A percentile compares a stretch with the other conserved stretches of the same genome.
Conservation (phyloP, 148 eudicot species). For the Beta vulgaris region DNA sequence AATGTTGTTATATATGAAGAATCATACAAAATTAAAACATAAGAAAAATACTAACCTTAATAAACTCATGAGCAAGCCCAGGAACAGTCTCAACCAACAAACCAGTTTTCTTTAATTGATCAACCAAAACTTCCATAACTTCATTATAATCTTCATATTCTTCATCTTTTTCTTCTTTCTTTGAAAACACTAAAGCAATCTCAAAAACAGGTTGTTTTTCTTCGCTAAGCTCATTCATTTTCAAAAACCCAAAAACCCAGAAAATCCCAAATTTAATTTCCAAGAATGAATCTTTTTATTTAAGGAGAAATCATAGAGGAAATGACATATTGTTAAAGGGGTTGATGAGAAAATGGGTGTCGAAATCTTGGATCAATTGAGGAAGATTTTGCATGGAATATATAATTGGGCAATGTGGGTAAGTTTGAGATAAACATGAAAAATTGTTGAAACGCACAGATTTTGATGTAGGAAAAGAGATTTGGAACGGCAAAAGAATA, state of each 20-base stretch:
- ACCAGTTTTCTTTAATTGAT: constrained; percentile 58
- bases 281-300: neutral
- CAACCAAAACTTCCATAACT: constrained; percentile 61
- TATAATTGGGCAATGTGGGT: constrained; percentile 18
- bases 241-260: constrained; percentile 15
- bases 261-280: neutral
- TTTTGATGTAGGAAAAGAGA: neutral
- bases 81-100: constrained; percentile 59
- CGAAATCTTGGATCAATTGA: constrained; percentile 12
- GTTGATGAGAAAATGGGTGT: neutral
- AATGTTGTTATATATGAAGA: no score
- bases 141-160: no score
- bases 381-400: constrained; percentile 5
- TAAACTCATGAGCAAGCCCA: constrained; percentile 75
- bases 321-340: neutral
- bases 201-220: constrained; percentile 57
- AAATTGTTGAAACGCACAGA: constrained; percentile 25
- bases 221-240: constrained; percentile 45
- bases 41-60: constrained; percentile 51
- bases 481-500: constrained; percentile 10
- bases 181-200: constrained; percentile 69
- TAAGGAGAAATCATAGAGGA: neutral
- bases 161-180: constrained; percentile 31
- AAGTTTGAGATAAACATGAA: constrained; percentile 10
- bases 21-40: neutral